Conservation (phyloP, 768 basidiomycete genomes). For the Rhizopogon vinicolor region DNA sequence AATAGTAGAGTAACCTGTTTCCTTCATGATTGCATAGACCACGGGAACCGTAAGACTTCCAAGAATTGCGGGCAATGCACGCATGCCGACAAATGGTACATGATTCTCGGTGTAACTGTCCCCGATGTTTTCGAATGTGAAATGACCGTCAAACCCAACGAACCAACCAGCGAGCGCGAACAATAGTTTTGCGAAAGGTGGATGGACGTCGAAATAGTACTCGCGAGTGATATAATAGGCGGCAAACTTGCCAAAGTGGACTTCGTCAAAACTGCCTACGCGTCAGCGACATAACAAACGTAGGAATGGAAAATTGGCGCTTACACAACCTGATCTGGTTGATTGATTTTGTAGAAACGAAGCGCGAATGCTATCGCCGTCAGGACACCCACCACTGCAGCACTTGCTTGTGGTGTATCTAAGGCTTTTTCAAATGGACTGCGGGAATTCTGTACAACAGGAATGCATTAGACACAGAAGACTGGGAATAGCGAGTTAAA, state of each 20-base stretch:
- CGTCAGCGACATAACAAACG: conserved; percentile 3
- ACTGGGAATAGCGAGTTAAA: conserved; percentile 8
- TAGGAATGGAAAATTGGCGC: conserved; percentile 24
- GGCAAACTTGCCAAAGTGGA: conserved; percentile 98
- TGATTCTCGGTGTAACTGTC: conserved; percentile 84
- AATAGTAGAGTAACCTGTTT: conserved; percentile 91
- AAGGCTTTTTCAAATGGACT: conserved; percentile 58
- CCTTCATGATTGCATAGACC: conserved; percentile 96
- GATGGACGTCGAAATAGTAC: conserved; percentile 99
- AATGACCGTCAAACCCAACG: conserved; percentile 92
- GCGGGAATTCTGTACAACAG: conserved; percentile 44
- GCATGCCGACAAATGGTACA: conserved; percentile 93
- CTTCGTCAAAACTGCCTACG: conserved; percentile 82
- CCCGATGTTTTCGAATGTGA: conserved; percentile 92
- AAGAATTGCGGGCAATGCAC: conserved; percentile 87
- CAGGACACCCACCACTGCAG: conserved; percentile 53
- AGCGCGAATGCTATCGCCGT: conserved; percentile 77
- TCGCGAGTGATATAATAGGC: conserved; percentile 88
- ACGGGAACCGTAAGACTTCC: conserved; percentile 88
- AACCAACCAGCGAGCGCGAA: conserved; percentile 95
- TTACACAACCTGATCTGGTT: conserved; percentile 93
- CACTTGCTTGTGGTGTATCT: conserved; percentile 60
- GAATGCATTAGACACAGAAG: conserved; percentile 9
- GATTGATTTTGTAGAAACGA: conserved; percentile 92
- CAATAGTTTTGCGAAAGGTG: conserved; percentile 93